Percentiles rank a stretch among this genome's conserved stretches.
Conservation (phyloP, 2,329 filamentous ascomycete genomes). For the Aureobasidium leucospermi region DNA sequence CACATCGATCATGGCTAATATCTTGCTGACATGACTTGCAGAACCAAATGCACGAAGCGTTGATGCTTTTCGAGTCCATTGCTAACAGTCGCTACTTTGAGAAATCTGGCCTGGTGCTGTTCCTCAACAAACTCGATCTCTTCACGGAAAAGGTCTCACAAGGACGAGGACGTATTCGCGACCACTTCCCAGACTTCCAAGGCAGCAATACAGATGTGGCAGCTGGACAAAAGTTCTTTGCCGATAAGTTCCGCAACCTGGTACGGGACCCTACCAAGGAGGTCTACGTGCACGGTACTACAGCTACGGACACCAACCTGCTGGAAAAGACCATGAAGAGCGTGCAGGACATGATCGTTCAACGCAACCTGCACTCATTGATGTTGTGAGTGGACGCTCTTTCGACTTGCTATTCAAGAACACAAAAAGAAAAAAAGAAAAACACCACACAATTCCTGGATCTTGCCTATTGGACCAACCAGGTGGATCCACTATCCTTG, state of each 20-base stretch:
- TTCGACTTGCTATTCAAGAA: not conserved
- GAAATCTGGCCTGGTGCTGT: conserved; percentile 65
- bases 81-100: conserved; percentile 67
- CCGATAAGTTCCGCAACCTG: conserved; percentile 44
- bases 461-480: not conserved
- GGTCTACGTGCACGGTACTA: conserved; percentile 46
- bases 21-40: conserved; percentile 29
- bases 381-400: conserved; percentile 31
- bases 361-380: conserved; percentile 44
- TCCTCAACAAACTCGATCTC: conserved; percentile 68
- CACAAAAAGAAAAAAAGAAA: not conserved
- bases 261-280: conserved; percentile 44
- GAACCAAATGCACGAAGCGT: conserved; percentile 67
- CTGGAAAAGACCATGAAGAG: conserved; percentile 46
- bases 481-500: not conserved
- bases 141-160: conserved; percentile 44
- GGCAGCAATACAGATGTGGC: conserved; percentile 39
- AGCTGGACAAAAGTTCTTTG: conserved; percentile 43
- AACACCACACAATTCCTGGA: not conserved
- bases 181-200: conserved; percentile 44
- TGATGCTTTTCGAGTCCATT: conserved; percentile 65
- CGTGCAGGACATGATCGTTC: conserved; percentile 48
- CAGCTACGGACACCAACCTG: conserved; percentile 45
- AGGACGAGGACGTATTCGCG: conserved; percentile 40
- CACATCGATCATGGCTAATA: not conserved